Evolutionary conservation across 1,284 basidiomycete species (phyloP).

Genomic region (Sporisorium iseilematis-ciliati): DNA sequence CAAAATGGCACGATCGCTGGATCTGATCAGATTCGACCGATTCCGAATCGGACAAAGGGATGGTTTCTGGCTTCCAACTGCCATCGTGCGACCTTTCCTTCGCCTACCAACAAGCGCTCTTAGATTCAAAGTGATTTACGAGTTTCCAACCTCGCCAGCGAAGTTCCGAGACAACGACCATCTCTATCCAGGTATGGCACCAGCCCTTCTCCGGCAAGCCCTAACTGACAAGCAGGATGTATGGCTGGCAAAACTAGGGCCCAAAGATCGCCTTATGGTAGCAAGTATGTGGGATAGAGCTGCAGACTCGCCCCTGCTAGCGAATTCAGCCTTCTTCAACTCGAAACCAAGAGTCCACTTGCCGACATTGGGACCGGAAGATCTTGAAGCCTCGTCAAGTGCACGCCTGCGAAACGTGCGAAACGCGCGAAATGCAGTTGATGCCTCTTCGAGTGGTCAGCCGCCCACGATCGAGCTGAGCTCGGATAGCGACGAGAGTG

Average conservation of each 20-base stretch:
- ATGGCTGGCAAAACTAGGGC: constrained; percentile 6
- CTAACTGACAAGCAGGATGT: not conserved
- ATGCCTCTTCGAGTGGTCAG: not conserved
- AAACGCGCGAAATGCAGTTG: not conserved
- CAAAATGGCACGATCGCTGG: not conserved
- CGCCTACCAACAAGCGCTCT: not conserved
- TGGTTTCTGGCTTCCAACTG: constrained; percentile 19
- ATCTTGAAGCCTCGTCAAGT: too few relatives aligned
- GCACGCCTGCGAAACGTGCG: too few relatives aligned
- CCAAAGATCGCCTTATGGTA: not conserved
- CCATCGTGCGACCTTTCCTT: constrained; percentile 7
- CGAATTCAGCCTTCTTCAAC: not conserved
- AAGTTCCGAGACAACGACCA: not conserved
- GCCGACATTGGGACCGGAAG: too few relatives aligned
- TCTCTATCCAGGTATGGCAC: not conserved
- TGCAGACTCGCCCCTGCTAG: not conserved
- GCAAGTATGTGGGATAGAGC: not conserved
- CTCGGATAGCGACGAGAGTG: not conserved
- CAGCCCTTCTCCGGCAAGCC: not conserved
- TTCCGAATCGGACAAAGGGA: not conserved
- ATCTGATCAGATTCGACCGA: constrained; percentile 17
- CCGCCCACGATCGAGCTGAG: too few relatives aligned
- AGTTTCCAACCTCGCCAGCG: constrained; percentile 11
- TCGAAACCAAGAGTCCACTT: too few relatives aligned
- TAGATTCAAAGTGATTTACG: not conserved